Base-by-base conservation (phyloP, 192 early-diverging fungal species). In the Dimargaris cristalligena region DNA sequence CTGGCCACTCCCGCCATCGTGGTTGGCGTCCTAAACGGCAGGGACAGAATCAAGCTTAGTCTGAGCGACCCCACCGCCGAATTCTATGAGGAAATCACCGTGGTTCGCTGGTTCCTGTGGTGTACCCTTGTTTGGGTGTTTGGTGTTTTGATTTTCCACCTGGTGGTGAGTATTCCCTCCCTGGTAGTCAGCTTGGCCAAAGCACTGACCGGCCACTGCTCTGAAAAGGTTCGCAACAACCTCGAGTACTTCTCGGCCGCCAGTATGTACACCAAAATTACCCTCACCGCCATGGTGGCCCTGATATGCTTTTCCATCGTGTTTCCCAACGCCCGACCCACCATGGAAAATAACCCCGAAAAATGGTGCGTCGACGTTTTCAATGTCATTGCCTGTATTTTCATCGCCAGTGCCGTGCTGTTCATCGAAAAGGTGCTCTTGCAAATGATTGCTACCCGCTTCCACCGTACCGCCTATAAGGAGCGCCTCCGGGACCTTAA, bases 381-480 rank as follows among this genome's bases (percentile, higher is more conserved):
- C 67, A 72, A 76, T 61, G 59, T 79, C 65, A 75, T 78, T 41
- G 66, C 65, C 3, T 59, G 73, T 0, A 28, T 81, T 10, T 67
- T 78, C 34, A 75, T 78, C 35, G 72, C 67, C 4, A 72, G 70
- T 50, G 62, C 65, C 0, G 64, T 83, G 4, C 65, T 79, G 32
- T 69, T 73, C 26, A 49, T 77, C 9, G 82, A 85, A 52, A 85
- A 85, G 63, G 67, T 82, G 11, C 49, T 78, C 4, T 67, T 82
- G 32, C 78, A 85, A 60, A 63, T 80, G 59, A 75, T 81, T 29
- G 78, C 81, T n/a, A 78, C 76, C 20, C 71, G 75, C 41, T 83
- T 83, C 67, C 79, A 81, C 59, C 70, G 74, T 35, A 78, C 74
- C 0, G 79, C 79, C 0, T 83, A 83, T 64, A 79, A 77, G 55